Evolutionary conservation across 805 yeast species (phyloP), one percentile per base, ranked within the genome.

Genomic region (Yarrowia porcina): DNA sequence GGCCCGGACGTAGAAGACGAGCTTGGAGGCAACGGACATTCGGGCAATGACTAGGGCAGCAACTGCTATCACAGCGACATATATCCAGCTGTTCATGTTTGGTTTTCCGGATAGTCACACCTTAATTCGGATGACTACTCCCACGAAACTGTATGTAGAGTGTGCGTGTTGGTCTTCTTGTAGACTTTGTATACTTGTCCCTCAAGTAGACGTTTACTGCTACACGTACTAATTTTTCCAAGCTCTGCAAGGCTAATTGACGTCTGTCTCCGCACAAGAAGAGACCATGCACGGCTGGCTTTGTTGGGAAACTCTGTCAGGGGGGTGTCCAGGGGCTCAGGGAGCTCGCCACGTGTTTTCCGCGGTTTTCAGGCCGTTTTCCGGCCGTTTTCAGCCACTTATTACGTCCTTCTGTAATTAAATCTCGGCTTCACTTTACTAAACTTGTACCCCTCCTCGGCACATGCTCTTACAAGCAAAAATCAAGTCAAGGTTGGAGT

Each of bases 81-180:
- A 52, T 52, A 52, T 52, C 59, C 59, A 52, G n/a, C 59, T 52
- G 59, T 52, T 52, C 59, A 52, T 52, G 59, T 52, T 52, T 50
- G 57, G 50, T 44, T 44, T 44, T 25, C 12, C 8, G 36, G 33
- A 52, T 11, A 25, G 42, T 23, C 25, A 23, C 59, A 52, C 44
- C 59, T 52, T 52, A 36, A 36, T 35, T 52, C 17, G 10, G 27
- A 23, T 33, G 57, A n/a, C n/a, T n/a, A n/a, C n/a, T n/a, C n/a
- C n/a, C n/a, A n/a, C n/a, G n/a, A n/a, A n/a, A n/a, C n/a, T n/a
- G n/a, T n/a, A n/a, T n/a, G n/a, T n/a, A n/a, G n/a, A n/a, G n/a
- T n/a, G n/a, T n/a, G n/a, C n/a, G n/a, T n/a, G n/a, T n/a, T n/a
- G n/a, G n/a, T n/a, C n/a, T n/a, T n/a, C n/a, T n/a, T n/a, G n/a